phyloP scores from a whole-genome alignment of 805 yeast species.

The Saccharomycopsis sp. region DNA sequence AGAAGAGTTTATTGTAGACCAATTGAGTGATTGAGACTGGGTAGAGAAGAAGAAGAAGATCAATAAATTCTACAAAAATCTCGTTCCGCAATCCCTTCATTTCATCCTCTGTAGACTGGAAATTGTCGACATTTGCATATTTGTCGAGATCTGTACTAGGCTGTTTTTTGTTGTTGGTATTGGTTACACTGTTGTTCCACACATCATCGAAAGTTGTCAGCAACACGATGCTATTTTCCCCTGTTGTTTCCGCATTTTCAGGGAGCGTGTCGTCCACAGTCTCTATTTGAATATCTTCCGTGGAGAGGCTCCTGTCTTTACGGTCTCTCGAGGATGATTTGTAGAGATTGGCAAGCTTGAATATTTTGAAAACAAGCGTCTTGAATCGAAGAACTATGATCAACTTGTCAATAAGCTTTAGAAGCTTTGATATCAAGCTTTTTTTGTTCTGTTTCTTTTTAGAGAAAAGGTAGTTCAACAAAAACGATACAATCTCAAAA shows the following conservation, averaged over 20 bases:
- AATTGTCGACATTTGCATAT: conserved; percentile 5
- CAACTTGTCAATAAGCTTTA: conserved; percentile 9
- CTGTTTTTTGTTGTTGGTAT: not conserved
- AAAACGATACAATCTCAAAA: conserved; percentile 14
- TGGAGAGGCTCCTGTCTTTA: not conserved
- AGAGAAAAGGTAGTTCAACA: conserved; percentile 8
- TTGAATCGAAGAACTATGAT: conserved; percentile 12
- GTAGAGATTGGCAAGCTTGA: conserved; percentile 6
- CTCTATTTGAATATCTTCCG: not conserved
- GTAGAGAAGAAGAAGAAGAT: conserved; percentile 13
- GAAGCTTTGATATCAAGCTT: not conserved
- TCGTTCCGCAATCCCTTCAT: conserved; percentile 13
- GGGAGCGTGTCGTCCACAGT: not conserved
- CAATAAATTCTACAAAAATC: conserved; percentile 16
- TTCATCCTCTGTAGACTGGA: conserved; percentile 14
- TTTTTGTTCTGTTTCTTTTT: not conserved
- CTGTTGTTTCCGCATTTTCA: not conserved
- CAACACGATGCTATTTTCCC: not conserved
- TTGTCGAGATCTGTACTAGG: not conserved
- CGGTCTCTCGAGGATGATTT: not conserved
- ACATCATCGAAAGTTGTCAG: not conserved
- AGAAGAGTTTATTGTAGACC: conserved; percentile 10
- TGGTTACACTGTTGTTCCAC: not conserved
- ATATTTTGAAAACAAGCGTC: conserved; percentile 7
- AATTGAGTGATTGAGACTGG: conserved; percentile 15